phyloP scores from a whole-genome alignment of 331 rosid genomes.

The Quercus lobata region DNA sequence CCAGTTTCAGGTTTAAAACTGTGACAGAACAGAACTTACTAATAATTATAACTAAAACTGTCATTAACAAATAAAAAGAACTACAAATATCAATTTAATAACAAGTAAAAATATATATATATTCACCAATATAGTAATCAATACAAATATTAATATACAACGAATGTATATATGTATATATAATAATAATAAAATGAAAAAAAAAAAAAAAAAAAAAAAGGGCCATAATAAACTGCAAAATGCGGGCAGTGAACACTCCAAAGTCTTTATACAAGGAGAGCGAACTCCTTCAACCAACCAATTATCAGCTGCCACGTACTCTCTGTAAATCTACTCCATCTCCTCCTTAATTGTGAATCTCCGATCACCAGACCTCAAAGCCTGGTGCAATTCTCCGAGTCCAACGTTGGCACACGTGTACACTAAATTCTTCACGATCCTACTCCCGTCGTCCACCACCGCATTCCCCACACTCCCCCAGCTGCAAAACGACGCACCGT shows the following conservation, averaged over 20 bases:
- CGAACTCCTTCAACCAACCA: neutral
- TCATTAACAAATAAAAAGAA: no score
- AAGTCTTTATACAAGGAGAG: neutral
- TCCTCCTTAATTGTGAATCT: constrained; percentile 11
- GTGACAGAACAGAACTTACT: no score
- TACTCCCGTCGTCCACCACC: constrained; percentile 22
- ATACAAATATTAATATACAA: no score
- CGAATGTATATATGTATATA: no score
- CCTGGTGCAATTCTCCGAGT: constrained; percentile 43
- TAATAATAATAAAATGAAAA: fast-evolving
- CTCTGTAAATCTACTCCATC: neutral
- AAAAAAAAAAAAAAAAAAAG: fast-evolving
- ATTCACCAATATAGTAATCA: no score
- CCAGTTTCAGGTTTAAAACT: no score
- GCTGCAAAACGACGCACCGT: constrained; percentile 23
- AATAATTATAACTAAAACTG: no score
- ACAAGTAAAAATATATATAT: no score
- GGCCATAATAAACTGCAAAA: no score
- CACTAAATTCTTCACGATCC: constrained; percentile 43
- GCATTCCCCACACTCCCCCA: constrained; percentile 53
- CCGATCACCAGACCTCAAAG: constrained; percentile 2
- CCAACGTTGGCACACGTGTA: constrained; percentile 40
- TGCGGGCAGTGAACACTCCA: no score
- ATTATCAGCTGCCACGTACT: neutral
- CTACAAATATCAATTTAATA: no score